Base-by-base conservation (phyloP, 345 rosid genomes). In the Citrus unshiu region DNA sequence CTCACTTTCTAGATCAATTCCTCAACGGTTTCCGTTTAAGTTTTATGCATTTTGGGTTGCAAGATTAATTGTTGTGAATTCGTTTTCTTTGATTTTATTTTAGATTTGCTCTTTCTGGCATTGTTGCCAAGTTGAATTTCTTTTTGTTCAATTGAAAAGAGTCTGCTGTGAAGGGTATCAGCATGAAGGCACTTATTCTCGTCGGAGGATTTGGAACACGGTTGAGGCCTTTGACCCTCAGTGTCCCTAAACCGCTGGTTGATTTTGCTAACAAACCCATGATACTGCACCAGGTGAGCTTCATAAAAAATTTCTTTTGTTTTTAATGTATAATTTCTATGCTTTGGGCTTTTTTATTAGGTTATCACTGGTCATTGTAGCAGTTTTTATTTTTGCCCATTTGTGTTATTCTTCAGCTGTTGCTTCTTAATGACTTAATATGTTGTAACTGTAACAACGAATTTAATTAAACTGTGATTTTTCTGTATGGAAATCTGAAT, bases 261-360 rank as follows among this genome's bases (percentile, higher is more conserved):
- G 95, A 93, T 74, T 93, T 93, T 83, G 97, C 91, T 39, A 91
- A 93, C 88, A 91, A 93, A 77, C 95, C 97, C 69, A 93, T 91
- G 95, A 93, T 93, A 56, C 76, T 93, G 80, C 95, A 93, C 83
- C 97, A 89, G 93, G 97, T 89, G 81, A 35, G 2, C 4, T 80
- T 75, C 59, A 6, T 43, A 2, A 30, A 30, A 12, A 37, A 12
- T 39, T 68, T 19, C 24, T 2, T 75, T 18, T 3, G 66, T 46
- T 24, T 1, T 83, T 62, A 13, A 25, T 46, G 21, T 60, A 49
- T 63, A 56, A 75, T 49, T 21, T 32, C 51, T 46, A 46, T 10
- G 49, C 51, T 46, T 3, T 3, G 5, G 18, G 16, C 14, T 46
- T 13, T 46, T 46, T 12, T 1, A 46, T 46, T 43, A 46, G 51